Evolutionary conservation across 495 filamentous ascomycete species (phyloP).

Genomic region (Penicillium roqueforti): DNA sequence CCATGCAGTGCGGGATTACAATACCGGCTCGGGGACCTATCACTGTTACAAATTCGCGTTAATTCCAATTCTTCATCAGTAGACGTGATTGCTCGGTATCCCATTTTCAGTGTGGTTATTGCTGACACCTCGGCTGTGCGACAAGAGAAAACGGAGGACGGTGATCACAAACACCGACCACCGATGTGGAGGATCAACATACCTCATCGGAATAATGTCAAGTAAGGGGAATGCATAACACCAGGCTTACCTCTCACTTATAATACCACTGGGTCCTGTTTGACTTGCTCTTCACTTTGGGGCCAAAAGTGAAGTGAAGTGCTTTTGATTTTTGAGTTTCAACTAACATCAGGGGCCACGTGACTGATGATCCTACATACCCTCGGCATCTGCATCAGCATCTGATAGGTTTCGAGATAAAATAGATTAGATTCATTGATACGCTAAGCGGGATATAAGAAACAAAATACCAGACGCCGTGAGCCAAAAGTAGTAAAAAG

Average conservation of each 20-base stretch:
- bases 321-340: not conserved
- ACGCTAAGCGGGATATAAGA: conserved; percentile 5
- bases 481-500: conserved; percentile 4
- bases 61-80: not conserved
- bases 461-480: not conserved
- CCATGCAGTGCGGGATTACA: conserved; percentile 26
- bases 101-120: not conserved
- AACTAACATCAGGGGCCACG: not conserved
- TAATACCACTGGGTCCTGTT: not conserved
- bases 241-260: not conserved
- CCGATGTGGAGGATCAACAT: conserved; percentile 16
- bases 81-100: not conserved
- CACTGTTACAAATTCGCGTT: conserved; percentile 4
- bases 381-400: not conserved
- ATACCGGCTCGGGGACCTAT: not conserved
- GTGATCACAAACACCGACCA: conserved; percentile 23
- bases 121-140: not conserved
- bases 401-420: not conserved
- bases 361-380: not conserved
- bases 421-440: not conserved
- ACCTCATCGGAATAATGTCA: not conserved
- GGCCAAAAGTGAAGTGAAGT: not conserved
- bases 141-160: conserved; percentile 14
- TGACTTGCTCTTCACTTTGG: not conserved
- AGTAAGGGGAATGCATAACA: not conserved